Evolutionary conservation across 1,284 basidiomycete genomes (phyloP).

Genomic region (Coniferiporia weirii): DNA sequence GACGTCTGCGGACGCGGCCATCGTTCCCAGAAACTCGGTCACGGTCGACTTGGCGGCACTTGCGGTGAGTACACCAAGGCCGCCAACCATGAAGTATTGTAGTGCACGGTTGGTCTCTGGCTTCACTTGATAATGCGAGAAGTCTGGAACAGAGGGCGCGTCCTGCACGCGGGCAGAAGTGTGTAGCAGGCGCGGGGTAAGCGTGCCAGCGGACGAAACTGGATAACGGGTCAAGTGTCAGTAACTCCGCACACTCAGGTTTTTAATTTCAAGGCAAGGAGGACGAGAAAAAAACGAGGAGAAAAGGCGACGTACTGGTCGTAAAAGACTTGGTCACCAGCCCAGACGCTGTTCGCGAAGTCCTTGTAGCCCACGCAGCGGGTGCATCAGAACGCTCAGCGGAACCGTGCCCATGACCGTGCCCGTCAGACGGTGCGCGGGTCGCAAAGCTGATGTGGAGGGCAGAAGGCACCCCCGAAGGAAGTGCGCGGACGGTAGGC

Average conservation of each 20-base stretch:
- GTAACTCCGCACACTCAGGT: background rate
- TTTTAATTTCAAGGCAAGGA: background rate
- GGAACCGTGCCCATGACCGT: conserved; percentile 47
- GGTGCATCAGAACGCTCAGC: conserved; percentile 59
- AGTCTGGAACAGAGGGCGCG: conserved; percentile 84
- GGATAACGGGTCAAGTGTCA: conserved; percentile 20
- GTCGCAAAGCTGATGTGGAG: conserved; percentile 67
- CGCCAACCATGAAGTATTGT: conserved; percentile 97
- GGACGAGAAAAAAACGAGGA: background rate
- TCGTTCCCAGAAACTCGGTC: conserved; percentile 91
- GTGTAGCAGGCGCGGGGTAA: conserved; percentile 70
- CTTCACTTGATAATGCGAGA: conserved; percentile 75
- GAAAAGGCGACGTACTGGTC: conserved; percentile 52
- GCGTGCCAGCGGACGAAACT: conserved; percentile 47
- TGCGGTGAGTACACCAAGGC: conserved; percentile 90
- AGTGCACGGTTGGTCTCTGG: conserved; percentile 75
- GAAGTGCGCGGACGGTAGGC: conserved; percentile 73
- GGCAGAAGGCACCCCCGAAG: conserved; percentile 68
- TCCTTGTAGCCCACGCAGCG: conserved; percentile 60
- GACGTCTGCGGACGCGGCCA: conserved; percentile 97
- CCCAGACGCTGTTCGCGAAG: conserved; percentile 44
- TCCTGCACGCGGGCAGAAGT: conserved; percentile 61
- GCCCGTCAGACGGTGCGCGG: conserved; percentile 54
- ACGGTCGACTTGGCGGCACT: conserved; percentile 93
- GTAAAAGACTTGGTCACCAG: conserved; percentile 62